A percentile compares a stretch with the other conserved stretches of the same genome.
Evolutionary conservation across 345 rosid genomes (phyloP).

Genomic region (Linum trigynum): DNA sequence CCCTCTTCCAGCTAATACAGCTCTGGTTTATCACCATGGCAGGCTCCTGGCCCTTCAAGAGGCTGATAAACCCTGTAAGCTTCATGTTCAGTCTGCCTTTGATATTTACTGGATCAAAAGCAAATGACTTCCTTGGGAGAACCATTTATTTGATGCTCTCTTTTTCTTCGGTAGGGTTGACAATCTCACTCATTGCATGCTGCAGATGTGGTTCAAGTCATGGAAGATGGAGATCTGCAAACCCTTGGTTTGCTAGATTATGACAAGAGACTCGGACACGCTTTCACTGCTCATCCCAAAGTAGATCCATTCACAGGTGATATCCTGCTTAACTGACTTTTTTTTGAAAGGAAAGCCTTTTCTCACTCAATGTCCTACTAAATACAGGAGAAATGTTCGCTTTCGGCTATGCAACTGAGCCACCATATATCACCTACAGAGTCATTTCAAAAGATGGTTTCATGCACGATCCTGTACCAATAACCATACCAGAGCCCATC

Average conservation of each 20-base stretch:
- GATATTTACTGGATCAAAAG: too few species aligned
- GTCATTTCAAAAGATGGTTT: slow-evolving; percentile 83
- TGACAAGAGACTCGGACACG: slow-evolving; percentile 78
- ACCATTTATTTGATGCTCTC: not conserved
- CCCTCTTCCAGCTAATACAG: slow-evolving; percentile 66
- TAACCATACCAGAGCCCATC: slow-evolving; percentile 69
- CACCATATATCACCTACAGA: slow-evolving; percentile 87
- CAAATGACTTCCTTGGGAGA: too few species aligned
- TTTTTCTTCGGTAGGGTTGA: slow-evolving; percentile 3
- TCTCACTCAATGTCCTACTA: slow-evolving; percentile 16
- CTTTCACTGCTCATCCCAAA: slow-evolving; percentile 95
- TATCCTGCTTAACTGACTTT: slow-evolving; percentile 1
- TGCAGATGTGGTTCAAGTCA: slow-evolving; percentile 76
- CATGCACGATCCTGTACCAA: slow-evolving; percentile 86
- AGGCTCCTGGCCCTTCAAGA: slow-evolving; percentile 77
- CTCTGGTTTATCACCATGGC: slow-evolving; percentile 79
- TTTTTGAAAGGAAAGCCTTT: not conserved
- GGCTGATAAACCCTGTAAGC: slow-evolving; percentile 86
- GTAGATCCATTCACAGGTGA: slow-evolving; percentile 86
- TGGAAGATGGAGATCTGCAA: slow-evolving; percentile 97
- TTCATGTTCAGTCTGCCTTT: too few species aligned
- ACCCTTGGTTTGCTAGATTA: slow-evolving; percentile 91
- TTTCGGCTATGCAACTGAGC: slow-evolving; percentile 64
- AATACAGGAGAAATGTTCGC: slow-evolving; percentile 93
- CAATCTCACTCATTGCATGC: not conserved